Base-by-base conservation (phyloP, 306 rosid genomes). In the Alnus rubra region DNA sequence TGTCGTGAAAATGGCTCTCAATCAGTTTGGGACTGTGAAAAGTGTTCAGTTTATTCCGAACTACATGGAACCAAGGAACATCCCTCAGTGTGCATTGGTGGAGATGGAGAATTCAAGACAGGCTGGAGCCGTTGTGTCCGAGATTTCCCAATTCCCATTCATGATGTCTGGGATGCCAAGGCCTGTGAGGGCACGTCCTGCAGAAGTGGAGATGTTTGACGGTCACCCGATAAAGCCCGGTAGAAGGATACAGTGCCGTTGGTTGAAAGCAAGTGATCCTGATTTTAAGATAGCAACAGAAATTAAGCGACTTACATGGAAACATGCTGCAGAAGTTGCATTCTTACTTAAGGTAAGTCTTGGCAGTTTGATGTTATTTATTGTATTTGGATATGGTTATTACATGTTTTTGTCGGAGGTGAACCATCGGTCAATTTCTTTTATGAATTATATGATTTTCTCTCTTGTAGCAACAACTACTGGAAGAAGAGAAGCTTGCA, bases 111-210 rank as follows among this genome's bases (percentile, higher is more conserved):
- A 89, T 42, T 8, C 53, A 6, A 84, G 84, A 82, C 85, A 91
- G 87, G 98, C 78, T 15, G 35, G 54, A 69, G 87, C 85, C 30
- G 80, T 94, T 51, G 30, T 83, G 63, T 65, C 83, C 1, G 81
- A 77, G 85, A 23, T 83, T 19, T 7, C 60, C 0, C 82, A 86
- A 23, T 80, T 73, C 78, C 90, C 90, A 18, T 94, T 94, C 86
- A 92, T 94, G 98, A 88, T 94, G 79, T 78, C 88, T 47, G 98
- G 98, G 82, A 88, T 89, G 94, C 98, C 97, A 33, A 87, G 98
- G 54, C 97, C 97, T 0, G 92, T 87, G 70, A 89, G 92, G 83
- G 94, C 92, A 7, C 78, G 65, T 55, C 86, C 50, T 67, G 90
- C 93, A 9, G 81, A 60, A 71, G 79, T 16, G 10, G 93, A 88